These are phyloP conservation scores for Eragrostis curvula DNA, from an alignment of 176 grass and related monocot genomes.

Conservation along the genomic window DNA sequence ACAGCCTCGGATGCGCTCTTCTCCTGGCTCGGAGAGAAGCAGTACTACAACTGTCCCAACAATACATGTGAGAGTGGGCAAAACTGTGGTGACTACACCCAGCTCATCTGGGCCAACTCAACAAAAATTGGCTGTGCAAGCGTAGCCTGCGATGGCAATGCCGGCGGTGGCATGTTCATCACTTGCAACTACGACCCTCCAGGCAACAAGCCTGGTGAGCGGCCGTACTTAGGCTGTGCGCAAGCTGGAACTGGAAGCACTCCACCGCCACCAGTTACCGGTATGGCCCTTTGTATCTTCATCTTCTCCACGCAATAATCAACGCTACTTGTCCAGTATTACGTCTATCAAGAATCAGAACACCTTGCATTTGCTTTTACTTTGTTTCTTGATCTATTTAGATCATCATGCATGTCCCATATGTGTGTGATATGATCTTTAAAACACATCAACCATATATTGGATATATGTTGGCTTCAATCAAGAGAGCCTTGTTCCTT, in stretches of 20 bases:
- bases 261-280: background rate
- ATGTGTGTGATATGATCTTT: no score
- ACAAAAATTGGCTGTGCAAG: conserved; percentile 48
- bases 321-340: no score
- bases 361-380: no score
- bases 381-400: no score
- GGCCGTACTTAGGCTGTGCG: conserved; percentile 42
- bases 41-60: conserved; percentile 38
- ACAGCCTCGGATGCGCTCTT: conserved; percentile 35
- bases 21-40: conserved; percentile 48
- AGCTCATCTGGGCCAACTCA: conserved; percentile 54
- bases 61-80: conserved; percentile 39
- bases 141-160: conserved; percentile 23
- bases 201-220: conserved; percentile 41
- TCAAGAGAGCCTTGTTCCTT: no score
- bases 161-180: conserved; percentile 36
- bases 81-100: conserved; percentile 58
- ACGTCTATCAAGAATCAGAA: no score
- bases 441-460: no score
- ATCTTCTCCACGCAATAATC: no score
- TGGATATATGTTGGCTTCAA: no score
- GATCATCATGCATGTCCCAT: no score
- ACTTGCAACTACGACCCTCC: conserved; percentile 59
- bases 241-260: background rate
- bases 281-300: background rate